Conservation (phyloP, 225 moss, liverwort and hornwort species). For the Polytrichum commune region DNA sequence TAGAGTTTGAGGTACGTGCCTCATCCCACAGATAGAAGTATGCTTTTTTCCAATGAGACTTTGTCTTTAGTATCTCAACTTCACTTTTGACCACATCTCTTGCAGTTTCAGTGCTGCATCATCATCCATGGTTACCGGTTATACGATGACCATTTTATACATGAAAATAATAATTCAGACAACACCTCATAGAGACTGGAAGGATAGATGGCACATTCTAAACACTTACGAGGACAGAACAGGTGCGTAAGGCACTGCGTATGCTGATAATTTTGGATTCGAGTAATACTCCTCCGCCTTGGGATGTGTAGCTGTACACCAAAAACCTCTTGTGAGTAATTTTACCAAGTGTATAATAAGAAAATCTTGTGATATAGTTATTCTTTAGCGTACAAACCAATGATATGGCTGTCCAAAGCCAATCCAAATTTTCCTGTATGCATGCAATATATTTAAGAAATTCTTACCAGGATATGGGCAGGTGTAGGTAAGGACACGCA, state of each 20-base stretch:
- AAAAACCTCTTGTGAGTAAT: not conserved
- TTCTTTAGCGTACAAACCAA: too few relatives aligned
- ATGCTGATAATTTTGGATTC: constrained; percentile 80
- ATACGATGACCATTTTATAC: not conserved
- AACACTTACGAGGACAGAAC: constrained; percentile 66
- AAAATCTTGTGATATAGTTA: too few relatives aligned
- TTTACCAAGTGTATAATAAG: not conserved
- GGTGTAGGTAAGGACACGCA: constrained; percentile 87
- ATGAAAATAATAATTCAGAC: not conserved
- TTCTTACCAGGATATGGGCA: constrained; percentile 86
- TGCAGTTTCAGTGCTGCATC: constrained; percentile 65
- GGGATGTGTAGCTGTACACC: constrained; percentile 69
- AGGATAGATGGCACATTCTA: not conserved
- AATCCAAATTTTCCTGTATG: too few relatives aligned
- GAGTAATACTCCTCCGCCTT: constrained; percentile 73
- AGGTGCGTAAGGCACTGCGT: constrained; percentile 83
- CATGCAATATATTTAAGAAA: not conserved
- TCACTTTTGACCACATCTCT: constrained; percentile 70
- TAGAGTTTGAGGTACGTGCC: constrained; percentile 36
- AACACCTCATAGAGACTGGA: not conserved
- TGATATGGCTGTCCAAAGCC: too few relatives aligned
- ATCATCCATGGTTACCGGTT: constrained; percentile 15
- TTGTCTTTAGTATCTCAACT: constrained; percentile 62
- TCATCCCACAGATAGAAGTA: constrained; percentile 96
- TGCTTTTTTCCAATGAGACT: constrained; percentile 80